Percentiles rank a stretch among this genome's conserved stretches.
phyloP scores from a whole-genome alignment of 2,329 filamentous ascomycete species.

The Metarhizium brunneum region DNA sequence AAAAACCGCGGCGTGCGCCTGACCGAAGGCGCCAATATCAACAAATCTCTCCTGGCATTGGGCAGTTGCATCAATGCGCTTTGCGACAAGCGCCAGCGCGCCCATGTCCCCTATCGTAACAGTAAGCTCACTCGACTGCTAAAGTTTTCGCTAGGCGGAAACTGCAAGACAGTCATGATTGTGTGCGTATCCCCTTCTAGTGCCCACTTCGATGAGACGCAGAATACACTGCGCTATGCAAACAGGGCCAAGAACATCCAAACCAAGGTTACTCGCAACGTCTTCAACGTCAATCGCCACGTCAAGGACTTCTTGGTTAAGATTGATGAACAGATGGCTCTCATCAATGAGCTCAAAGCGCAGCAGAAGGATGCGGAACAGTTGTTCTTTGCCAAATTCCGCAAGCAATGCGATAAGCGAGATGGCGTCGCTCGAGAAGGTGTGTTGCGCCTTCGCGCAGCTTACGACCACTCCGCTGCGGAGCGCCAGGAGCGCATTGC shows the following conservation, averaged over 20 bases:
- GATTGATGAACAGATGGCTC: constrained; percentile 95
- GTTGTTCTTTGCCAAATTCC: constrained; percentile 77
- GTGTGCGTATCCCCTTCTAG: constrained; percentile 96
- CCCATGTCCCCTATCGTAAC: constrained; percentile 95
- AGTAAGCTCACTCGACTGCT: constrained; percentile 92
- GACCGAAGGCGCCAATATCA: constrained; percentile 95
- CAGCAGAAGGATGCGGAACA: constrained; percentile 86
- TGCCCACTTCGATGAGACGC: constrained; percentile 93
- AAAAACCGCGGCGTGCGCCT: constrained; percentile 91
- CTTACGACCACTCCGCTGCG: constrained; percentile 69
- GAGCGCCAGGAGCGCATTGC: constrained; percentile 73
- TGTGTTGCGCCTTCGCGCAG: constrained; percentile 65
- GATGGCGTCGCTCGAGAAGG: constrained; percentile 69
- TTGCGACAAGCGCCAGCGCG: constrained; percentile 82
- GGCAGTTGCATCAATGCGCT: constrained; percentile 98
- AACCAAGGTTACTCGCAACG: constrained; percentile 97
- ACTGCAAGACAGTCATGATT: constrained; percentile 99
- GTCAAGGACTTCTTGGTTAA: constrained; percentile 99
- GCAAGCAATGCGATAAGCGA: constrained; percentile 81
- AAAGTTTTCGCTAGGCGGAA: constrained; percentile 94
- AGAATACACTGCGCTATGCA: constrained; percentile 94
- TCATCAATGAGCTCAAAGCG: constrained; percentile 91
- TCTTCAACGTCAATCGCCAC: constrained; percentile 97
- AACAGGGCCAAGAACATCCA: constrained; percentile 99
- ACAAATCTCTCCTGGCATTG: constrained; percentile 90